phyloP scores from a whole-genome alignment of 2,329 filamentous ascomycete species.

The Aspergillus caelatus region DNA sequence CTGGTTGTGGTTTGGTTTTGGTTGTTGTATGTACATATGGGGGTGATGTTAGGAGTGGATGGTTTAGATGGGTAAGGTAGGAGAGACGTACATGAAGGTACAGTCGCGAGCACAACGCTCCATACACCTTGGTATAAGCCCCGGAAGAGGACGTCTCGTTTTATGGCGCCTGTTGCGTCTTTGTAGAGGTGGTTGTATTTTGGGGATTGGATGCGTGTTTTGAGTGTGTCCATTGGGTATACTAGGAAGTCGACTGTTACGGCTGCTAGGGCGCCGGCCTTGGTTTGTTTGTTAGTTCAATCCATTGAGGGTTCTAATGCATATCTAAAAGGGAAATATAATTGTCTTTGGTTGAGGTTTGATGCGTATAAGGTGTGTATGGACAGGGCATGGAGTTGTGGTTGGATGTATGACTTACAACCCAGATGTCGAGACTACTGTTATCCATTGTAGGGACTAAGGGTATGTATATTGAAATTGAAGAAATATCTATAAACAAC shows the following conservation, averaged over 20 bases:
- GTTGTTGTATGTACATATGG: not conserved
- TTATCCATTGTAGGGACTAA: slow-evolving; percentile 19
- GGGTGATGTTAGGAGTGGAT: not conserved
- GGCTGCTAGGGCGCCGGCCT: slow-evolving; percentile 84
- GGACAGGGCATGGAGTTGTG: not conserved
- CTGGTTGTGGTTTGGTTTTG: not conserved
- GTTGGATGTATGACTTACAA: slow-evolving; percentile 45
- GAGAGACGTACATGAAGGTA: slow-evolving; percentile 72
- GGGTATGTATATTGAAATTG: not conserved
- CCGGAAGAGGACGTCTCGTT: slow-evolving; percentile 61
- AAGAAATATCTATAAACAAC: slow-evolving; percentile 2
- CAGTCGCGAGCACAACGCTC: slow-evolving; percentile 79
- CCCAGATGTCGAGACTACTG: slow-evolving; percentile 59
- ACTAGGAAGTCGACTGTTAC: slow-evolving; percentile 84
- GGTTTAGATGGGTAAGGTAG: not conserved
- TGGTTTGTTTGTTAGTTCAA: not conserved
- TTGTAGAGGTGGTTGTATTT: slow-evolving; percentile 71
- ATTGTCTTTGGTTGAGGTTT: too few species aligned
- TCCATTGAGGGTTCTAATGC: not conserved
- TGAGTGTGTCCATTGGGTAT: slow-evolving; percentile 87
- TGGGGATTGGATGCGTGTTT: slow-evolving; percentile 80
- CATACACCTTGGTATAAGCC: slow-evolving; percentile 88
- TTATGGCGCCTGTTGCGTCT: slow-evolving; percentile 59
- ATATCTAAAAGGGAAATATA: too few species aligned
- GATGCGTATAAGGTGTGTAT: too few species aligned